phyloP scores from a whole-genome alignment of 371 early-diverging fungal genomes.

The Syncephalastrum monosporum region DNA sequence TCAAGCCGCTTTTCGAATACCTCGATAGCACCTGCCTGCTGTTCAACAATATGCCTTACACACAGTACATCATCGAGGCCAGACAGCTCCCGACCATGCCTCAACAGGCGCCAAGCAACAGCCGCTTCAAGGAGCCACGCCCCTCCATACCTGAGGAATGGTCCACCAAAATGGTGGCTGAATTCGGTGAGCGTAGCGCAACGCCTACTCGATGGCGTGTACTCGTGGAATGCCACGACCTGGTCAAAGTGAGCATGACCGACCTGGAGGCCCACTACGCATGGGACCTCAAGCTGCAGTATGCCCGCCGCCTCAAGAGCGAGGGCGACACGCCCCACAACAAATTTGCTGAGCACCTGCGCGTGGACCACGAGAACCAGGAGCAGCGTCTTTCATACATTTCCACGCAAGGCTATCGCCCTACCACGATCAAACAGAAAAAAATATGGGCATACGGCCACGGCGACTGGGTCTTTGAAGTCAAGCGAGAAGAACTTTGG shows the following conservation, averaged over 20 bases:
- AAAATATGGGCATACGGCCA: constrained; percentile 41
- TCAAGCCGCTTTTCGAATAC: constrained; percentile 20
- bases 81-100: constrained; percentile 16
- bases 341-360: constrained; percentile 26
- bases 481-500: constrained; percentile 45
- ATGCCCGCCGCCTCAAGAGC: constrained; percentile 30
- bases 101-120: not conserved
- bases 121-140: constrained; percentile 1
- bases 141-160: constrained; percentile 2
- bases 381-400: constrained; percentile 23
- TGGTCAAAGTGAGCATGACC: constrained; percentile 26
- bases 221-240: constrained; percentile 27
- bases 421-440: constrained; percentile 29
- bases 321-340: constrained; percentile 41
- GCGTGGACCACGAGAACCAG: constrained; percentile 10
- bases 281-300: constrained; percentile 42
- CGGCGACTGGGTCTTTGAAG: constrained; percentile 34
- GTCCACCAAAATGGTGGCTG: constrained; percentile 9
- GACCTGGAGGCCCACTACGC: constrained; percentile 41
- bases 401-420: constrained; percentile 19
- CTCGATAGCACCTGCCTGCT: constrained; percentile 11
- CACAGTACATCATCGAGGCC: constrained; percentile 19
- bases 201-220: constrained; percentile 5
- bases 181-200: constrained; percentile 15
- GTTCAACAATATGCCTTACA: constrained; percentile 19